A percentile compares a stretch with the other conserved stretches of the same genome.
Conservation (phyloP, 345 rosid genomes). For the Acer yangbiense region DNA sequence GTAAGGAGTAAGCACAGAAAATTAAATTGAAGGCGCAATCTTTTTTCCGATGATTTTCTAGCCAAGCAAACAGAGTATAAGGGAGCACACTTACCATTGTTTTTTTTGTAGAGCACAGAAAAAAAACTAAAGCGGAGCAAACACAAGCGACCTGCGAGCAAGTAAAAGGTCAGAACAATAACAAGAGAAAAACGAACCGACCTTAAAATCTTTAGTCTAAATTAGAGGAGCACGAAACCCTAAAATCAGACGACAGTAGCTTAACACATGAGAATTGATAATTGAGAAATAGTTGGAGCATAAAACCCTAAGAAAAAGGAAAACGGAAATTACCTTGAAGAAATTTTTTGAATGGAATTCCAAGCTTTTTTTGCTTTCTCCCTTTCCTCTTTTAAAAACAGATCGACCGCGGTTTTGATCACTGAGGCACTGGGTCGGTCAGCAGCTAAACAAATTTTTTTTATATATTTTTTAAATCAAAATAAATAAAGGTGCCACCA, state of each 20-base stretch:
- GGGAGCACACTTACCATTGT: constrained; percentile 13
- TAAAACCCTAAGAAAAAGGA: not conserved
- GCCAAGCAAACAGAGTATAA: not conserved
- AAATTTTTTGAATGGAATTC: not conserved
- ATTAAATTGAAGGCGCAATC: not conserved
- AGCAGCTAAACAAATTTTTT: no score
- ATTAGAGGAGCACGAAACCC: constrained; percentile 1
- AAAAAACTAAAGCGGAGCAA: not conserved
- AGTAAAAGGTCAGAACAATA: not conserved
- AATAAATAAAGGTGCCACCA: no score
- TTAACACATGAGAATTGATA: not conserved
- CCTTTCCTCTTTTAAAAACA: not conserved
- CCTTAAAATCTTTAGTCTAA: not conserved
- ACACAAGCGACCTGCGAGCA: constrained; percentile 11
- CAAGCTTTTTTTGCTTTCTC: not conserved
- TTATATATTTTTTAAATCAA: no score
- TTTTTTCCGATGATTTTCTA: not conserved
- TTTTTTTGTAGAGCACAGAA: not conserved
- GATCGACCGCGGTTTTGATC: not conserved
- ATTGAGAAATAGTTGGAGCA: not conserved
- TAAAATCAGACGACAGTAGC: not conserved
- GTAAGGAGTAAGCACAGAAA: no score
- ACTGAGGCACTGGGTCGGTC: no score
- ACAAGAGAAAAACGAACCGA: not conserved
- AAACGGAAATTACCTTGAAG: not conserved